Conservation (phyloP, 202 grass and related monocot genomes). For the Thinopyrum obtusiflorum region DNA sequence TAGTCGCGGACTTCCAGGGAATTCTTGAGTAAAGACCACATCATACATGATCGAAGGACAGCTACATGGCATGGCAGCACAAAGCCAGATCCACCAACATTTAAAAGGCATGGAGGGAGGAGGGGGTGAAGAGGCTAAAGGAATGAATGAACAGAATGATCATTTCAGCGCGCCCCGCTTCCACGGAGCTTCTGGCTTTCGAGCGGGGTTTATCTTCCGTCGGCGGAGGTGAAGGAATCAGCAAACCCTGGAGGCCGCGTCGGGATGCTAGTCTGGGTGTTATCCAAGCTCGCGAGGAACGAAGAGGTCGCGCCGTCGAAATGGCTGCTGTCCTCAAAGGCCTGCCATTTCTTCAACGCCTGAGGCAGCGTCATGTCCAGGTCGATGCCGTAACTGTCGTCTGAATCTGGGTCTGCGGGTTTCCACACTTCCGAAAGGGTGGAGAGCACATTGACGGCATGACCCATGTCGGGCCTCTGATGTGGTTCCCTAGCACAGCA, state of each 20-base stretch:
- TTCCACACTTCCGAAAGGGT: constrained; percentile 86
- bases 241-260: constrained; percentile 81
- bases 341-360: constrained; percentile 97
- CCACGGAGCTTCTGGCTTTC: neutral
- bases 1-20: constrained; percentile 33
- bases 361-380: constrained; percentile 91
- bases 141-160: constrained; percentile 52
- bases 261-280: constrained; percentile 91
- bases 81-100: constrained; percentile 9
- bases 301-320: constrained; percentile 70
- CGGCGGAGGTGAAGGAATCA: constrained; percentile 78
- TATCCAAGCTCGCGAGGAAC: constrained; percentile 68
- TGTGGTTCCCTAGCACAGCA: constrained; percentile 79
- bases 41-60: constrained; percentile 26
- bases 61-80: constrained; percentile 26
- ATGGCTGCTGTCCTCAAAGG: constrained; percentile 70
- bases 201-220: constrained; percentile 51
- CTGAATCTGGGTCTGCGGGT: constrained; percentile 72
- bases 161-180: neutral
- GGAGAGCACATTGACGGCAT: constrained; percentile 86
- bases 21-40: constrained; percentile 38
- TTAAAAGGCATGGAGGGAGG: neutral
- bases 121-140: constrained; percentile 26
- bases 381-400: constrained; percentile 89
- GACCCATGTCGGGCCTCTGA: constrained; percentile 89